These are phyloP conservation scores for Paxillus involutus DNA, from an alignment of 768 basidiomycete genomes.

Conservation along the genomic window DNA sequence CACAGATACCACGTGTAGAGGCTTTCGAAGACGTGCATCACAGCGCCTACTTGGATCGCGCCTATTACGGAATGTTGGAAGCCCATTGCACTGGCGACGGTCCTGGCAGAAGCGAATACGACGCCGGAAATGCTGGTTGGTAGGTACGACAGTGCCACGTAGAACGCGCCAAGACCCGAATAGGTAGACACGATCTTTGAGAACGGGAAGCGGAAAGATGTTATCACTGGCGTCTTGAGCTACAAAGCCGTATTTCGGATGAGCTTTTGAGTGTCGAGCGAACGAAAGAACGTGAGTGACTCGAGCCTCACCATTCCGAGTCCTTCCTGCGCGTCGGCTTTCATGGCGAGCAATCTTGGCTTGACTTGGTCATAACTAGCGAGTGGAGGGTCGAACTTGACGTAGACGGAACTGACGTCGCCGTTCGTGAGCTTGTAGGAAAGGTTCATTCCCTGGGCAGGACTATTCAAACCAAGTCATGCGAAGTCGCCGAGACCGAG, in stretches of 20 bases:
- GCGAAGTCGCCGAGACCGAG: not conserved
- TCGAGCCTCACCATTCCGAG: slow-evolving; percentile 69
- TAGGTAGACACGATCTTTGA: slow-evolving; percentile 27
- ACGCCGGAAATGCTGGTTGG: slow-evolving; percentile 11
- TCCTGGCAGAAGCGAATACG: slow-evolving; percentile 21
- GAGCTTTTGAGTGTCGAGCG: not conserved
- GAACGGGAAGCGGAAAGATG: slow-evolving; percentile 49
- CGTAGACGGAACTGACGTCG: slow-evolving; percentile 42
- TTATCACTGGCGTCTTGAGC: slow-evolving; percentile 65
- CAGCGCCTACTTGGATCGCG: slow-evolving; percentile 1
- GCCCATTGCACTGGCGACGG: slow-evolving; percentile 12
- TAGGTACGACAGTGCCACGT: slow-evolving; percentile 18
- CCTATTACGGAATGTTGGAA: slow-evolving; percentile 13
- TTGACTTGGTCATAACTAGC: slow-evolving; percentile 80
- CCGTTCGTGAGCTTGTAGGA: slow-evolving; percentile 56
- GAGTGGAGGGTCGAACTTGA: slow-evolving; percentile 72
- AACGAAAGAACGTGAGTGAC: not conserved
- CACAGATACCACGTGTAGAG: slow-evolving; percentile 33
- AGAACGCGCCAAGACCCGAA: slow-evolving; percentile 13
- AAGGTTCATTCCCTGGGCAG: slow-evolving; percentile 64
- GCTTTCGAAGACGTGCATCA: slow-evolving; percentile 23
- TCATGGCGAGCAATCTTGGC: slow-evolving; percentile 77
- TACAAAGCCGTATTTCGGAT: slow-evolving; percentile 17
- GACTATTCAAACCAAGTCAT: not conserved
- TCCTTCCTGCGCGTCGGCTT: slow-evolving; percentile 73